Base-by-base conservation (phyloP, 768 basidiomycete genomes). In the Ramaria sp. region DNA sequence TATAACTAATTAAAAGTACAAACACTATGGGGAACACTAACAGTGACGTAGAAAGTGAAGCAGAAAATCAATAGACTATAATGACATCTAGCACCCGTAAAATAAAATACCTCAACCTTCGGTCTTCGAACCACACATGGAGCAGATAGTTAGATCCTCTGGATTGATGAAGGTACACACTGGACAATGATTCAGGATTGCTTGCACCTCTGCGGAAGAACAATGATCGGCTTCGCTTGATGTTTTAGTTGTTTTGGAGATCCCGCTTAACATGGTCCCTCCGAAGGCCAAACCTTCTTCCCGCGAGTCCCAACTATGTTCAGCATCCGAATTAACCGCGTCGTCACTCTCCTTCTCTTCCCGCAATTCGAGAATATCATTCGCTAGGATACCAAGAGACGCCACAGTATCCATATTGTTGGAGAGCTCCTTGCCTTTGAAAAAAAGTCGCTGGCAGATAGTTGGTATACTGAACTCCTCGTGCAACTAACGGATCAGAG, bases 401-500 rank as follows among this genome's bases (percentile, higher is more conserved):
- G 70, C 76, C 54, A 76, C 69, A 0, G 72, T 74, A 27, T 65
- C 64, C 24, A 71, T 56, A 61, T 78, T 87, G 64, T 87, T 82
- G 3, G 76, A 69, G 1, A 92, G 73, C 66, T 89, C 88, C 36
- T 68, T 66, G 0, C 74, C 78, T 37, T 74, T 70, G 62, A 81
- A 74, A 62, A 78, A 85, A 24, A 92, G 66, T 48, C 82, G 76
- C 63, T 91, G 89, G 57, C 77, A 83, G 53, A 90, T 86, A 9
- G 83, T 83, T 34, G 88, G 83, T 55, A 90, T 81, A 37, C 71
- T 71, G 50, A 83, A 69, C 42, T 75, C 72, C 27, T 78, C 75
- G 44, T 83, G 79, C 41, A 88, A 62, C 88, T 89, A 60, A 44
- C n/a, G 24, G 12, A 13, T 7, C 12, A 18, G 30, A 12, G 3